Conservation (phyloP, 179 eudicot species). For the Gypsophila paniculata region DNA sequence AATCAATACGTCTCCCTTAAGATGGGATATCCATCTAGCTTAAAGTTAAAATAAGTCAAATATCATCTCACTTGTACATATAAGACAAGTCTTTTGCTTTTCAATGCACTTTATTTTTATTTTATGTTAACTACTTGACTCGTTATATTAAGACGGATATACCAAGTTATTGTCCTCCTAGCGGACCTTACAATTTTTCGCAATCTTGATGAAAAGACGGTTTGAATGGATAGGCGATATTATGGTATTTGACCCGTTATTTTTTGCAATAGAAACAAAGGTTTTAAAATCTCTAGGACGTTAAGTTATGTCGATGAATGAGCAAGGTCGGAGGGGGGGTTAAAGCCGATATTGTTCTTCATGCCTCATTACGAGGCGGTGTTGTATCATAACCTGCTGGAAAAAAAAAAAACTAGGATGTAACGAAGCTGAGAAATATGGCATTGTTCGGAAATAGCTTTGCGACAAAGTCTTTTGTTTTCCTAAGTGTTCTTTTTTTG, state of each 20-base stretch:
- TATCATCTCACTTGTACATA: too few relatives aligned
- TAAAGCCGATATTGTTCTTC: conserved; percentile 57
- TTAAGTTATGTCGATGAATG: conserved; percentile 53
- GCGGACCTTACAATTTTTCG: too few relatives aligned
- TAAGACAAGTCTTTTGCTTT: too few relatives aligned
- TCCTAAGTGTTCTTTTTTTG: too few relatives aligned
- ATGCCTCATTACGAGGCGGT: conserved; percentile 90
- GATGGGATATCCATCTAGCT: too few relatives aligned
- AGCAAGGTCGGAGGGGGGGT: conserved; percentile 58
- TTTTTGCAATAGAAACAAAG: conserved; percentile 53
- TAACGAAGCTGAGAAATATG: conserved; percentile 37
- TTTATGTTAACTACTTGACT: too few relatives aligned
- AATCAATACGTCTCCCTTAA: too few relatives aligned
- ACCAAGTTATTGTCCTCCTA: too few relatives aligned
- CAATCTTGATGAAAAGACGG: conserved; percentile 56
- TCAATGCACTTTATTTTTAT: too few relatives aligned
- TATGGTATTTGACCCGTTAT: conserved; percentile 79
- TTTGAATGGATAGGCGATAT: conserved; percentile 60
- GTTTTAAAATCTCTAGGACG: conserved; percentile 62
- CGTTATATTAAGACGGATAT: too few relatives aligned
- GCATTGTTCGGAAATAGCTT: conserved; percentile 71
- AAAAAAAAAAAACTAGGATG: conserved; percentile 62
- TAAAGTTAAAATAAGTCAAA: too few relatives aligned
- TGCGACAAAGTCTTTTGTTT: too few relatives aligned
- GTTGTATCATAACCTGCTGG: conserved; percentile 65